Base-by-base conservation (phyloP, 768 basidiomycete species). In the Scleroderma bovista region DNA sequence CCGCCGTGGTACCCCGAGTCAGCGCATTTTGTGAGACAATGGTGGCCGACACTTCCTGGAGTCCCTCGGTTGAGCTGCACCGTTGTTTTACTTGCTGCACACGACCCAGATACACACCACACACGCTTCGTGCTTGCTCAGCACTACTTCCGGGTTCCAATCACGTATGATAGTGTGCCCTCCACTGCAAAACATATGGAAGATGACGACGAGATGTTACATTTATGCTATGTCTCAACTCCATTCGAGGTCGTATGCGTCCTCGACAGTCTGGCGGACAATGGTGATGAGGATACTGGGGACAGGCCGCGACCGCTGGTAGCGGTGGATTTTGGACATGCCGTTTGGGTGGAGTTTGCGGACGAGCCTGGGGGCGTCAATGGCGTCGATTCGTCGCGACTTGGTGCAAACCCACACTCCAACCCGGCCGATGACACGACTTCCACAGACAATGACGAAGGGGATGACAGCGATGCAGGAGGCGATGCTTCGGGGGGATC, bases 251-350 rank as follows among this genome's bases (percentile, higher is more conserved):
- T 86, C 19, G 83, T 84, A 15, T 81, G 83, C 52, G 79, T 85
- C 17, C 66, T 75, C 44, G 84, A 85, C 49, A 52, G 57, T 31
- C n/a, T 56, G 19, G 33, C 53, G 23, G 65, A 63, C 26, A 52
- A 56, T n/a, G 63, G 63, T n/a, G 68, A 65, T 0, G 67, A 67
- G 13, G 67, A 69, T 33, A 46, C 57, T 26, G 46, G 56, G 23
- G 80, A 79, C 26, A 72, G 81, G 4, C 81, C 81, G 17, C 73
- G 85, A 3, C 85, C 85, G 20, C 73, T 88, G 13, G 80, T 88
- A n/a, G 86, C 86, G 0, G 84, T 93, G 7, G 82, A 93, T 61
- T 94, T 93, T 69, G 88, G 88, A 37, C 89, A 92, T 58, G 86
- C 91, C 16, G 84, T 89, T 32, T 87, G 89, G 79, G 80, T 93